Base-by-base conservation (phyloP, 805 yeast genomes). In the Suhomyces faveliae region DNA sequence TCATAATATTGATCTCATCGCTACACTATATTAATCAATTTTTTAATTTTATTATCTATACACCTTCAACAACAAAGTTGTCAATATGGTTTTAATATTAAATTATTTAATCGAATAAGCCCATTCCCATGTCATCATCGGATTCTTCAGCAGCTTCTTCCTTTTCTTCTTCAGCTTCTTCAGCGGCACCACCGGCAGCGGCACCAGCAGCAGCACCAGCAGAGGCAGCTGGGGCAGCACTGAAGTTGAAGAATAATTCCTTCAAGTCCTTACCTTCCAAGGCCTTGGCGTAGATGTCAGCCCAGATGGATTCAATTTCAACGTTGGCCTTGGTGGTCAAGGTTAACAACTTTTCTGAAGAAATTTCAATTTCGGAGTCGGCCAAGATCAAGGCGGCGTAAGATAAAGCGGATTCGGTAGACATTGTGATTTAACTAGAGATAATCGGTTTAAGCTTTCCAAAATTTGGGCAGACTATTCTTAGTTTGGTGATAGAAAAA, bases 381-480 rank as follows among this genome's bases (percentile, higher is more conserved):
- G 77, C 77, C 64, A 73, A 70, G 70, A 73, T 71, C 64, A 73
- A 72, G 59, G 78, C 77, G 52, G 78, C 78, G 74, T 73, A 73
- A 47, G 77, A 73, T 63, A 73, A 71, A 63, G 76, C 75, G 50
- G 77, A 63, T 70, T 73, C 78, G 59, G 67, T 63, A 60, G 78
- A 72, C 78, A 73, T 73, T 62, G 46, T 62, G 45, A 25, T 43
- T 35, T 48, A 67, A 73, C 77, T 73, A 73, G 78, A 71, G 65
- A 67, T 73, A 73, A 73, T 73, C 78, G 62, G 60, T 69, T 73
- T 73, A 73, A 73, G 77, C 77, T 54, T 46, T 49, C 46, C 49
- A 47, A 54, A 63, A 60, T 57, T 63, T 39, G 49, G 51, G 78
- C 77, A 70, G 78, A 73, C 78, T 73, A 73, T 59, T 69, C 76